Conservation (phyloP, 331 rosid species). For the Prunus yedoensis region DNA sequence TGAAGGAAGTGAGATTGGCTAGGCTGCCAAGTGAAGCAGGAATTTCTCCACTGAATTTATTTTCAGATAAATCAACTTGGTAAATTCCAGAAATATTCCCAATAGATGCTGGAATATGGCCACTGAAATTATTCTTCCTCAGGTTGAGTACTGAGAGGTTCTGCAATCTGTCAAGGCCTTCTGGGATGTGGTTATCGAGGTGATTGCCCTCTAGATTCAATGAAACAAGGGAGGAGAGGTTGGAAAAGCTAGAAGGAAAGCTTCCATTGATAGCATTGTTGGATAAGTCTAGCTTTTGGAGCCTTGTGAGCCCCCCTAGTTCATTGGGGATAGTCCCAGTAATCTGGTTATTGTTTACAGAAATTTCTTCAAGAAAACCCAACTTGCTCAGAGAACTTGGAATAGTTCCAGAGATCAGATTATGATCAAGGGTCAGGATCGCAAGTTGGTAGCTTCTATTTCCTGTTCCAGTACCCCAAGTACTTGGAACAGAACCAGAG, state of each 20-base stretch:
- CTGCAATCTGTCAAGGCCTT: constrained; percentile 44
- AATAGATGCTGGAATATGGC: constrained; percentile 72
- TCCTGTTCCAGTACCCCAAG: constrained; percentile 48
- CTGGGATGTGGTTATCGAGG: constrained; percentile 51
- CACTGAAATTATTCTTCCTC: constrained; percentile 58
- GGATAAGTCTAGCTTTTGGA: constrained; percentile 69
- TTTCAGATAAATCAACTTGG: constrained; percentile 63
- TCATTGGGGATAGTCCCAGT: constrained; percentile 65
- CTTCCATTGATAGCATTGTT: constrained; percentile 71
- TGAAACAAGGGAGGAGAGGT: constrained; percentile 55
- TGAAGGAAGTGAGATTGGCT: constrained; percentile 65
- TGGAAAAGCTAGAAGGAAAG: constrained; percentile 59
- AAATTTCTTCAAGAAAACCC: constrained; percentile 53
- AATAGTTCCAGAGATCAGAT: constrained; percentile 59
- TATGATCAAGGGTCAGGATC: constrained; percentile 66
- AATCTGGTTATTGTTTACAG: constrained; percentile 62
- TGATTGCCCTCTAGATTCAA: constrained; percentile 51
- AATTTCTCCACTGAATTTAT: constrained; percentile 59
- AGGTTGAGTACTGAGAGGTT: constrained; percentile 68
- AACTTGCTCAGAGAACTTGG: constrained; percentile 63
- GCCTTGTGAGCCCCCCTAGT: constrained; percentile 59
- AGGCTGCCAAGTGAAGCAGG: constrained; percentile 59
- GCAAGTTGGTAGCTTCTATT: constrained; percentile 47
- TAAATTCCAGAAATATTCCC: constrained; percentile 65
- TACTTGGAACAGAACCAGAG: constrained; percentile 64